These are phyloP conservation scores for Coemansia nantahalensis DNA, from an alignment of 192 early-diverging fungal species.

Conservation along the genomic window DNA sequence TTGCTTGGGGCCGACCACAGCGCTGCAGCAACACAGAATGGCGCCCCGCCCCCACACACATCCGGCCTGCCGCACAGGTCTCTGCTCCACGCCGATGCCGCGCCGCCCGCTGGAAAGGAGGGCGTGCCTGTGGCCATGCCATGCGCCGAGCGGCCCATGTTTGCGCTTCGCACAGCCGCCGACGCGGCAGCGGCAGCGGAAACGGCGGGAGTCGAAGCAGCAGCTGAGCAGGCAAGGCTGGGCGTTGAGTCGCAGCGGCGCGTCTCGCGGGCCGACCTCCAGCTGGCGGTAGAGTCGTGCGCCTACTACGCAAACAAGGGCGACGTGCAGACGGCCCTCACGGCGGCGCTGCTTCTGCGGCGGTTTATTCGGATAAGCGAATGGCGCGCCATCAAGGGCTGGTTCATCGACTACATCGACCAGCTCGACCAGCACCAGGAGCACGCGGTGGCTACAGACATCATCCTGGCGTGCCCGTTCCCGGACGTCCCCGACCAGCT, in stretches of 20 bases:
- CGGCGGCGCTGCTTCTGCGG: slow-evolving; percentile 48
- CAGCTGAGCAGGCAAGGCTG: not conserved
- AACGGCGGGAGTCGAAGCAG: not conserved
- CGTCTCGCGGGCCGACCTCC: slow-evolving; percentile 39
- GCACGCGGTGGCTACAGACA: slow-evolving; percentile 34
- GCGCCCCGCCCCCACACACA: no score
- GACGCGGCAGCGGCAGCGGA: not conserved
- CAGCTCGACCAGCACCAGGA: slow-evolving; percentile 41
- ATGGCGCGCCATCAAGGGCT: slow-evolving; percentile 24
- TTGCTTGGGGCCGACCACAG: no score
- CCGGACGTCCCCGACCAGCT: slow-evolving; percentile 16
- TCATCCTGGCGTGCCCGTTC: slow-evolving; percentile 42
- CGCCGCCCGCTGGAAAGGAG: not conserved
- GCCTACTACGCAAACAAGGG: slow-evolving; percentile 47
- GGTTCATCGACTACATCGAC: slow-evolving; percentile 43
- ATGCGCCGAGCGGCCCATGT: slow-evolving; percentile 3
- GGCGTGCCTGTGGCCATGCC: not conserved
- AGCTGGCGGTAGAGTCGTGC: slow-evolving; percentile 36
- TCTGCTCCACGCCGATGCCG: no score
- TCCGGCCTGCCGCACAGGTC: no score
- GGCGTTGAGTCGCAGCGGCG: slow-evolving; percentile 11
- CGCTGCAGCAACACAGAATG: no score
- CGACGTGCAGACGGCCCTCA: slow-evolving; percentile 52
- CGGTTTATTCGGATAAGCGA: slow-evolving; percentile 34
- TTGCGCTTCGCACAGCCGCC: slow-evolving; percentile 2